Evolutionary conservation across 2,329 filamentous ascomycete genomes (phyloP), one percentile per base, ranked within the genome.

Genomic region (Fusarium nygamai): DNA sequence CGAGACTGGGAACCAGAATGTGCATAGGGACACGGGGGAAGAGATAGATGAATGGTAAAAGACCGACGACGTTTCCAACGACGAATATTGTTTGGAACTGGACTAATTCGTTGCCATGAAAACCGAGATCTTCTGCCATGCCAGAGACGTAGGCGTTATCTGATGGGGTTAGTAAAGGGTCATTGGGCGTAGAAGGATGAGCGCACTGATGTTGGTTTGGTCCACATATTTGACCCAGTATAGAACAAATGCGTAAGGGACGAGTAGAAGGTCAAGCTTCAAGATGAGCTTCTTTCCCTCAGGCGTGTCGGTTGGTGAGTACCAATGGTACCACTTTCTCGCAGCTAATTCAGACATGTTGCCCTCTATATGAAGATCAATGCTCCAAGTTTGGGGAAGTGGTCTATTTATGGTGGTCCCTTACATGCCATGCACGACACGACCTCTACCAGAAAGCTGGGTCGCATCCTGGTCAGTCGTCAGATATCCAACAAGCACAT

Each of bases 161-260:
- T 56, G 12, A 10, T 13, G 4, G 0, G 12, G 6, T 53, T 22
- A 53, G 31, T 11, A 8, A 4, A 34, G 7, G 31, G n/a, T 11
- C 5, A 34, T 16, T 2, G 7, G 0, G 6, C 14, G 11, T 5
- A 5, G 4, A 19, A 3, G 3, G 9, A 5, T 22, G 24, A 22
- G 8, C 33, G 6, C 8, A 54, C 51, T 56, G 20, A 56, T 56
- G 9, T 56, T 56, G 8, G 51, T 56, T 8, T 56, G 51, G 0
- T 56, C 51, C 1, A 56, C 51, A 11, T 56, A 56, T 14, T 56
- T 56, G 2, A 56, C 51, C 51, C 51, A 56, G 8, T 56, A 56
- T 0, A 56, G 51, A 1, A 56, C 51, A 14, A 56, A 56, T 19
- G 51, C 34, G 1, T 56, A 56, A 11, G 51, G 51, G 0, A 56